phyloP scores from a whole-genome alignment of 306 rosid species.

The Prunus mume region DNA sequence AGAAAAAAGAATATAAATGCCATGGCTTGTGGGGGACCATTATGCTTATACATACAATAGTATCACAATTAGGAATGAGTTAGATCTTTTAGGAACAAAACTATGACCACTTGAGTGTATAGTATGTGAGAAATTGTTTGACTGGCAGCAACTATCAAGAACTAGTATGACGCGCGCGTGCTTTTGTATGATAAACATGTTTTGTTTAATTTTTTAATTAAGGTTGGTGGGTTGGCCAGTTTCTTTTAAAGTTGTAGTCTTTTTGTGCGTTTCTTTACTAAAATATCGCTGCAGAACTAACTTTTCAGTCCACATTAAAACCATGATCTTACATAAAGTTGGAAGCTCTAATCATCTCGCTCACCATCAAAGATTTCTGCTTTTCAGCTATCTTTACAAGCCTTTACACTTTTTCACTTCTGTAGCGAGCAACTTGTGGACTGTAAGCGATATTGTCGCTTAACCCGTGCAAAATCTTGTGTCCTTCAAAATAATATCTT shows the following conservation, averaged over 20 bases:
- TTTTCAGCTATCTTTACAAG: slow-evolving; percentile 24
- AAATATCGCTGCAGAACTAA: slow-evolving; percentile 21
- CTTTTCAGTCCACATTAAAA: slow-evolving; percentile 33
- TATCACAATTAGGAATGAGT: not conserved
- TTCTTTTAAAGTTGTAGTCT: not conserved
- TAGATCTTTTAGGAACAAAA: not conserved
- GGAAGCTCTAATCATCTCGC: slow-evolving; percentile 18
- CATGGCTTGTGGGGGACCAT: not conserved
- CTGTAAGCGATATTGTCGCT: slow-evolving; percentile 28
- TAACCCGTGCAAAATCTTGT: slow-evolving; percentile 25
- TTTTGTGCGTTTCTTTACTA: slow-evolving; percentile 13
- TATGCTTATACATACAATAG: not conserved
- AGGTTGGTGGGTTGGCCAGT: slow-evolving; percentile 21
- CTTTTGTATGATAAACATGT: not conserved
- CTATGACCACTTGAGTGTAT: not conserved
- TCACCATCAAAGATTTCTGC: slow-evolving; percentile 19
- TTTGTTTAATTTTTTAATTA: not conserved
- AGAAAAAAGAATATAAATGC: not conserved
- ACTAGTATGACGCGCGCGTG: not conserved
- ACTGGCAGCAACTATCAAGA: not conserved
- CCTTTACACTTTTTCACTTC: slow-evolving; percentile 25
- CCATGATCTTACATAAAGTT: slow-evolving; percentile 29
- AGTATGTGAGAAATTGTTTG: not conserved
- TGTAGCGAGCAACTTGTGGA: slow-evolving; percentile 31
- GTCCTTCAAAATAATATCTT: slow-evolving; percentile 23